Conservation (phyloP, 192 early-diverging fungal genomes). For the Martensiomyces pterosporus region DNA sequence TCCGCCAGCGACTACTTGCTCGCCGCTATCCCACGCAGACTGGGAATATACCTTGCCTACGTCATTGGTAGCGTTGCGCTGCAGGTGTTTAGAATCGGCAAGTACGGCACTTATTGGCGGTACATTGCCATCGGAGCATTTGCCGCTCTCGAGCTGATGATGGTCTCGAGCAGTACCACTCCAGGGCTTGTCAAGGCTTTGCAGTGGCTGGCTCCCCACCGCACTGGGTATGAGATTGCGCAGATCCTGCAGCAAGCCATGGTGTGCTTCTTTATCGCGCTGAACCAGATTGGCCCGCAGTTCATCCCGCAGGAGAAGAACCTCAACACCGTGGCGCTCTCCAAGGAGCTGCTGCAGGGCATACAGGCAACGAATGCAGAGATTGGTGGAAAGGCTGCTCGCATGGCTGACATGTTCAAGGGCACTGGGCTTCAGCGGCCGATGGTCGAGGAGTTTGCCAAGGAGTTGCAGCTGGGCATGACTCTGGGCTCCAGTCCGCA, state of each 20-base stretch:
- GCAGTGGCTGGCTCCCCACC: conserved; percentile 30
- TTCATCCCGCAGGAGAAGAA: conserved; percentile 34
- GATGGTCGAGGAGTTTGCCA: conserved; percentile 21
- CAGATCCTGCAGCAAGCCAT: conserved; percentile 39
- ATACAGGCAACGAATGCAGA: conserved; percentile 19
- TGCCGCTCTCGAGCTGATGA: conserved; percentile 37
- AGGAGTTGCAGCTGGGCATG: conserved; percentile 37
- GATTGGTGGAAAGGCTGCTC: conserved; percentile 15
- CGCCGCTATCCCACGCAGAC: conserved; percentile 49
- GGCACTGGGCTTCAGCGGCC: conserved; percentile 18
- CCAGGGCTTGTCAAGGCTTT: conserved; percentile 21
- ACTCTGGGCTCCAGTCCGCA: conserved; percentile 23
- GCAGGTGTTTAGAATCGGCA: conserved; percentile 41
- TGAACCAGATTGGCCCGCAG: conserved; percentile 51
- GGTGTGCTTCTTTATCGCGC: conserved; percentile 40
- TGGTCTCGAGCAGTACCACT: conserved; percentile 28
- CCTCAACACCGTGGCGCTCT: conserved; percentile 28
- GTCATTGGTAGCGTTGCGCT: conserved; percentile 32
- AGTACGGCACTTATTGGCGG: conserved; percentile 42
- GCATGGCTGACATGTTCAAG: conserved; percentile 19
- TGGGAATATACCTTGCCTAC: conserved; percentile 26
- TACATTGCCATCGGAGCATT: conserved; percentile 40
- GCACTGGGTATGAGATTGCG: conserved; percentile 41
- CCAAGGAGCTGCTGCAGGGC: conserved; percentile 17
- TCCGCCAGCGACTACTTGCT: conserved; percentile 81